These are phyloP conservation scores for Kappamyces sp. DNA, from an alignment of 192 early-diverging fungal genomes.

Conservation along the genomic window DNA sequence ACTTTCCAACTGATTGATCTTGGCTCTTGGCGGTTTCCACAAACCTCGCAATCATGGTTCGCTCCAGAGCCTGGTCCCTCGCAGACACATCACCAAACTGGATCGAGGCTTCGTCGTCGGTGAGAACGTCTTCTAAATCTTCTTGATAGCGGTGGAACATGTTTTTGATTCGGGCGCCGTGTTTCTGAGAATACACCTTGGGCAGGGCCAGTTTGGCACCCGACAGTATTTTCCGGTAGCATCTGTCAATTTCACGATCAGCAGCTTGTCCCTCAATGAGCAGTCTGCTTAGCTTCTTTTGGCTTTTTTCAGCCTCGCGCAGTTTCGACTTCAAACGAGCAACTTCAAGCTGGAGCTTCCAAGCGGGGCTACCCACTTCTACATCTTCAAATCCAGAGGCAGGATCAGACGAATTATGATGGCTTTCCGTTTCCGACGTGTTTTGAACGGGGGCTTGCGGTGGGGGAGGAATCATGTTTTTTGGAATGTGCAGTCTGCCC, in stretches of 20 bases:
- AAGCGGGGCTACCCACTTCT: slow-evolving; percentile 5
- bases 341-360: slow-evolving; percentile 17
- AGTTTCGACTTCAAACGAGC: slow-evolving; percentile 17
- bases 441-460: background rate
- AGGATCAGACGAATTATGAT: background rate
- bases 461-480: slow-evolving; percentile 2
- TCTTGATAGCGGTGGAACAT: background rate
- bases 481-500: slow-evolving; percentile 21
- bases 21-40: background rate
- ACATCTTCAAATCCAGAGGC: slow-evolving; percentile 5
- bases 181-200: background rate
- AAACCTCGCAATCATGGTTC: background rate
- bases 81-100: slow-evolving; percentile 3
- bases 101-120: background rate
- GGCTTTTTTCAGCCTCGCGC: slow-evolving; percentile 24
- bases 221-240: slow-evolving; percentile 7
- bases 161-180: background rate
- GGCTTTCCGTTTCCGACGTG: background rate
- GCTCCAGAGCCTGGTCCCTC: background rate
- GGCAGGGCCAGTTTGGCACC: background rate
- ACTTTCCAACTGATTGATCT: too few species aligned
- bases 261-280: slow-evolving; percentile 9
- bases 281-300: slow-evolving; percentile 26
- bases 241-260: slow-evolving; percentile 18
- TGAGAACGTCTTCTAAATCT: background rate